Percentiles rank a stretch among this genome's conserved stretches.
Conservation (phyloP, 140 eudicot genomes). For the Anethum foeniculum region DNA sequence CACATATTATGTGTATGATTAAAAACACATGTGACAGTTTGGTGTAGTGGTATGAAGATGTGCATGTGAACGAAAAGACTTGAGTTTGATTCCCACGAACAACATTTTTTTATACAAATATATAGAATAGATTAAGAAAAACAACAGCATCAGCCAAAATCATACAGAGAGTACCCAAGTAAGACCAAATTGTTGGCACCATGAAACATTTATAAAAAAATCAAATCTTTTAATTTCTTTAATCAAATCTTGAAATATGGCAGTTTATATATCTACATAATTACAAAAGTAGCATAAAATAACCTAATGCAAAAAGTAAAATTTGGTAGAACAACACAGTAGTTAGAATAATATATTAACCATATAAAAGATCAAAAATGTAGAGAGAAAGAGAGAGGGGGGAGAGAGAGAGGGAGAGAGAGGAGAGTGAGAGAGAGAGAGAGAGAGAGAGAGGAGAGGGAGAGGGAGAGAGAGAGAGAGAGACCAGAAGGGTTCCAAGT, state of each 20-base stretch:
- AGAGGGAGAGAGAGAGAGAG: not conserved
- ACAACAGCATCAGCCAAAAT: not conserved
- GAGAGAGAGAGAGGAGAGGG: conserved; percentile 1
- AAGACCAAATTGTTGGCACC: not conserved
- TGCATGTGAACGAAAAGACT: no score
- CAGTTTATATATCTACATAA: not conserved
- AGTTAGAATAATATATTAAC: not conserved
- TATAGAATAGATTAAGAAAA: not conserved
- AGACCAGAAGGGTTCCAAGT: conserved; percentile 90
- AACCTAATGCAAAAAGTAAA: not conserved
- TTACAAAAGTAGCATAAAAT: not conserved
- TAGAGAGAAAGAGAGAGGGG: no score
- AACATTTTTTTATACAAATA: no score
- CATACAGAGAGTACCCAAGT: not conserved
- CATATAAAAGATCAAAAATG: not conserved
- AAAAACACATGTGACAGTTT: no score
- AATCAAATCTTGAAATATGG: not conserved
- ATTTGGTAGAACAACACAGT: not conserved
- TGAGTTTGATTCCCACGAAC: no score
- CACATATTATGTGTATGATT: no score
- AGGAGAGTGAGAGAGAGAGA: not conserved
- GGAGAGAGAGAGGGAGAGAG: not conserved
- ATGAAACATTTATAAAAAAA: not conserved
- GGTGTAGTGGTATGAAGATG: no score
- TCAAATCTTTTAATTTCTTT: not conserved